Evolutionary conservation across 495 filamentous ascomycete genomes (phyloP).

Genomic region (Penicillium crystallinum): DNA sequence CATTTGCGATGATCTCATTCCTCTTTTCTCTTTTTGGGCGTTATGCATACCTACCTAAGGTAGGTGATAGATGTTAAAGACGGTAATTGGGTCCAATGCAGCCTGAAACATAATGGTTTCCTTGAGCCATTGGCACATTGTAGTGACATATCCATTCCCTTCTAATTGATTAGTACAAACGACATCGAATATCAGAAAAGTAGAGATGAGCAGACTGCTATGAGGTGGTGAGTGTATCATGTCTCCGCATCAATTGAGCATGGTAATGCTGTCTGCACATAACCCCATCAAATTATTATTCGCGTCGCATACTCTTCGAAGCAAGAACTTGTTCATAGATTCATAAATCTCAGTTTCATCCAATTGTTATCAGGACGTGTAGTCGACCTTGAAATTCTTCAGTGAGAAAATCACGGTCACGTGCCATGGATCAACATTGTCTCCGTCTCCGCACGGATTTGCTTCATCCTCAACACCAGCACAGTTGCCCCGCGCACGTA

Average conservation of each 20-base stretch:
- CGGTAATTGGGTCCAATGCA: neutral
- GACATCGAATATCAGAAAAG: too few relatives aligned
- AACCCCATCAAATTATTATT: too few relatives aligned
- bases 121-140: neutral
- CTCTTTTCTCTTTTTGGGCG: neutral
- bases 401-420: neutral
- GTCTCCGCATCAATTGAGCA: too few relatives aligned
- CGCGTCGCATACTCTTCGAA: too few relatives aligned
- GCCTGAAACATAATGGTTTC: neutral
- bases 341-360: too few relatives aligned
- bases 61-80: constrained; percentile 1
- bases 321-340: too few relatives aligned
- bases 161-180: too few relatives aligned
- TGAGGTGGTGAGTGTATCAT: too few relatives aligned
- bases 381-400: neutral
- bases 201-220: too few relatives aligned
- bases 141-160: too few relatives aligned
- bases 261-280: too few relatives aligned
- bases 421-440: neutral
- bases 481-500: neutral
- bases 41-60: too few relatives aligned
- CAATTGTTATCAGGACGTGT: neutral
- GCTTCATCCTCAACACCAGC: neutral
- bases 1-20: neutral
- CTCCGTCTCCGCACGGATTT: constrained; percentile 4